Evolutionary conservation across 2,329 filamentous ascomycete species (phyloP), one percentile per base, ranked within the genome.

Genomic region (Scortechinia acanthostroma): DNA sequence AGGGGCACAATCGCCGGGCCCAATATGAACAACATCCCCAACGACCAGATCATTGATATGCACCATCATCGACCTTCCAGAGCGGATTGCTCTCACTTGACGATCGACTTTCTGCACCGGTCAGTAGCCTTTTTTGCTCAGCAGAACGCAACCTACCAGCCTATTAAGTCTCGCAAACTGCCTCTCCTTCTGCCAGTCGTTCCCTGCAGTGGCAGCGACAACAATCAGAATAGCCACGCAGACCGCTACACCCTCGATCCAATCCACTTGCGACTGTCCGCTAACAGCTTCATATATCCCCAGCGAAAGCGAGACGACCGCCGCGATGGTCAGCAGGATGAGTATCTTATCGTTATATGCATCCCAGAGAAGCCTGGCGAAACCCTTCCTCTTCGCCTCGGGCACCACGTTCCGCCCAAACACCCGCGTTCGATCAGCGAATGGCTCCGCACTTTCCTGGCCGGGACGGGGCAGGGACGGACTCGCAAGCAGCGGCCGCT

Each of bases 341-440:
- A 89, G 73, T 25, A 88, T 80, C 51, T 84, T 85, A 61, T 88
- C 85, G 52, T 87, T 84, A 59, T 85, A 86, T 2, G 83, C 81
- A 49, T 75, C 75, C 83, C 83, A 88, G 47, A 81, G 70, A 4
- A 86, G 57, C 47, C 65, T 68, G 53, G 77, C 69, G 33, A 87
- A 70, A 2, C 77, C 71, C 21, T 77, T 80, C 2, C 73, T 66
- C 58, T 85, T 82, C 56, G 81, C 79, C 37, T 77, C 71, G 0
- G 83, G 83, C 19, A 87, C 63, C 13, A 68, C 62, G 52, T 87
- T 87, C 50, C 74, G 71, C 42, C 73, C 70, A 54, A 73, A 84
- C 3, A 84, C 64, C 22, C 79, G 66, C 46, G 72, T 69, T n/a
- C 81, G 70, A 55, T 85, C 81, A 4, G 46, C 48, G 46, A 69